phyloP scores from a whole-genome alignment of 805 yeast genomes.

The Wickerhamiella domercqiae region DNA sequence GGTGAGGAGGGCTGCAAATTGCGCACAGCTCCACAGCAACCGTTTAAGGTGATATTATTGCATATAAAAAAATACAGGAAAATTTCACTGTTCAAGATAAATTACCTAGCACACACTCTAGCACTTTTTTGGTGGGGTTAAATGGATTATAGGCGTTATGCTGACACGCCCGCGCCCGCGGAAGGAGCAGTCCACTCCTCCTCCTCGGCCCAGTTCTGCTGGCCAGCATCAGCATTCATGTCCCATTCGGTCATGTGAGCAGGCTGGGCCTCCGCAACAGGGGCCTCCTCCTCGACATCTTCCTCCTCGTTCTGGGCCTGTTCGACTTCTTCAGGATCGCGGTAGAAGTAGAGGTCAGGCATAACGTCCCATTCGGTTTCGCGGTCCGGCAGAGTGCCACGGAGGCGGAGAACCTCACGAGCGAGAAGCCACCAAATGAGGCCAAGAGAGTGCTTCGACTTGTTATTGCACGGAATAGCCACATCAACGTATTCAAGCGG shows the following conservation, averaged over 20 bases:
- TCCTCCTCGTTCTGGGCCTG: slow-evolving; percentile 38
- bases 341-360: slow-evolving; percentile 99
- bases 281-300: slow-evolving; percentile 50
- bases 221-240: slow-evolving; percentile 30
- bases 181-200: slow-evolving; percentile 21
- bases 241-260: slow-evolving; percentile 28
- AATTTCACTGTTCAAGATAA: no score
- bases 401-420: slow-evolving; percentile 97
- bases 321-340: slow-evolving; percentile 99
- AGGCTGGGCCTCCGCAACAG: slow-evolving; percentile 29
- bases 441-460: slow-evolving; percentile 99
- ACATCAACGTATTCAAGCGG: slow-evolving; percentile 98
- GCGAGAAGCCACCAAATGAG: slow-evolving; percentile 98
- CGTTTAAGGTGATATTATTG: no score
- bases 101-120: no score
- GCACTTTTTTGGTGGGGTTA: no score
- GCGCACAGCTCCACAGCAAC: no score
- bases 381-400: slow-evolving; percentile 96
- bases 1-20: no score
- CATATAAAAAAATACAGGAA: no score
- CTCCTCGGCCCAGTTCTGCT: slow-evolving; percentile 31
- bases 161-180: slow-evolving; percentile 11
- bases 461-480: slow-evolving; percentile 99
- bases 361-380: slow-evolving; percentile 94
- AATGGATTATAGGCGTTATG: no score